Evolutionary conservation across 345 rosid genomes (phyloP).

Genomic region (Capsella bursapastoris): DNA sequence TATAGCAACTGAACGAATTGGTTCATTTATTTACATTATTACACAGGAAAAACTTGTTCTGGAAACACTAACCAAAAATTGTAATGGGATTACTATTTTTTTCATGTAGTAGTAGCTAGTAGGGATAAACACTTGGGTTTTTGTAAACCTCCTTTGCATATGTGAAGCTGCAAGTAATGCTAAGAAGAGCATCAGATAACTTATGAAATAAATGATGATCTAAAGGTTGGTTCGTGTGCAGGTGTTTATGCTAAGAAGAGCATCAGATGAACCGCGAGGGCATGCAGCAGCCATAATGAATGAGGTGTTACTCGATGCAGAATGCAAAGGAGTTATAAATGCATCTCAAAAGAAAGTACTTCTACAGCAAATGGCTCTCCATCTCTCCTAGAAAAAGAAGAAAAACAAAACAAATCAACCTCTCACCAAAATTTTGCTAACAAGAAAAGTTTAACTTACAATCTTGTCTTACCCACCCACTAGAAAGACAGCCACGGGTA

Average conservation of each 20-base stretch:
- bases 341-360: conserved; percentile 65
- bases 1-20: not conserved
- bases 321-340: conserved; percentile 68
- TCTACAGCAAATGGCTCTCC: conserved; percentile 66
- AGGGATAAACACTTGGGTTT: no score
- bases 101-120: no score
- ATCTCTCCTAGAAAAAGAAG: conserved; percentile 44
- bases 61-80: not conserved
- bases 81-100: not conserved
- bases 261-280: conserved; percentile 67
- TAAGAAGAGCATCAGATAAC: no score
- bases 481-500: conserved; percentile 33
- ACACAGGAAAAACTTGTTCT: not conserved
- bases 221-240: conserved; percentile 32
- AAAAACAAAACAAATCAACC: not conserved
- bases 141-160: no score
- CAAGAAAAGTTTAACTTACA: conserved; percentile 32
- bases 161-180: no score
- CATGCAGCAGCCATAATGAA: conserved; percentile 73
- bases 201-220: not conserved
- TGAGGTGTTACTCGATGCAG: conserved; percentile 67
- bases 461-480: conserved; percentile 26
- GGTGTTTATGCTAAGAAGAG: conserved; percentile 73
- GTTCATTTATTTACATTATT: not conserved
- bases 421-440: conserved; percentile 43